Percentiles rank a stretch among this genome's conserved stretches.
Evolutionary conservation across 345 rosid genomes (phyloP).

Genomic region (Turritis glabra): DNA sequence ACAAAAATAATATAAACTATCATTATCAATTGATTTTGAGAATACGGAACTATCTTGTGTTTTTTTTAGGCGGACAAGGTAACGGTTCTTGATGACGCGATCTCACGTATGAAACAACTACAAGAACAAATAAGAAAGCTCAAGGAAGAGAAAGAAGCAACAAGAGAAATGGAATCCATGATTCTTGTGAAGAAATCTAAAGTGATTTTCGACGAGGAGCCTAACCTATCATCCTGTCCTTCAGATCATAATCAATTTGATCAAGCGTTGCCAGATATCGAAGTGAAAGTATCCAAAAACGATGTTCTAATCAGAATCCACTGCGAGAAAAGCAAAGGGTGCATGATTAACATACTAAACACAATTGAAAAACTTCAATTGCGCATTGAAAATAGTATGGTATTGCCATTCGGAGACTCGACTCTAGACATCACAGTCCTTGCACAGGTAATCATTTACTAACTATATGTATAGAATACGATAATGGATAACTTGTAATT

Average conservation of each 20-base stretch:
- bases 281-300: slow-evolving; percentile 57
- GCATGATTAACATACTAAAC: slow-evolving; percentile 42
- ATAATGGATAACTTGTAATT: not conserved
- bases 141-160: slow-evolving; percentile 58
- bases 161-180: slow-evolving; percentile 52
- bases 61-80: slow-evolving; percentile 63
- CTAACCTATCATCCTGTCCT: slow-evolving; percentile 7
- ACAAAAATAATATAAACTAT: not conserved
- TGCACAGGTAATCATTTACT: slow-evolving; percentile 52
- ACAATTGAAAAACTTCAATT: slow-evolving; percentile 58
- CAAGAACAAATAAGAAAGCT: slow-evolving; percentile 64
- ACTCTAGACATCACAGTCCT: slow-evolving; percentile 62
- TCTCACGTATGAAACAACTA: slow-evolving; percentile 59
- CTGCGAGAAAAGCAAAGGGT: slow-evolving; percentile 55
- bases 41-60: not conserved
- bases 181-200: slow-evolving; percentile 54
- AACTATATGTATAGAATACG: not conserved
- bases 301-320: slow-evolving; percentile 68
- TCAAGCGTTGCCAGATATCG: slow-evolving; percentile 61
- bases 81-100: slow-evolving; percentile 68
- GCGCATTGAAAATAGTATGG: slow-evolving; percentile 43
- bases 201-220: slow-evolving; percentile 44
- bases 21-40: not conserved
- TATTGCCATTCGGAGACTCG: slow-evolving; percentile 62
- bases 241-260: slow-evolving; percentile 41